Percentiles rank a stretch among this genome's conserved stretches.
Evolutionary conservation across 352 stramenopile species (phyloP).

Genomic region (Pythium guiyangense): DNA sequence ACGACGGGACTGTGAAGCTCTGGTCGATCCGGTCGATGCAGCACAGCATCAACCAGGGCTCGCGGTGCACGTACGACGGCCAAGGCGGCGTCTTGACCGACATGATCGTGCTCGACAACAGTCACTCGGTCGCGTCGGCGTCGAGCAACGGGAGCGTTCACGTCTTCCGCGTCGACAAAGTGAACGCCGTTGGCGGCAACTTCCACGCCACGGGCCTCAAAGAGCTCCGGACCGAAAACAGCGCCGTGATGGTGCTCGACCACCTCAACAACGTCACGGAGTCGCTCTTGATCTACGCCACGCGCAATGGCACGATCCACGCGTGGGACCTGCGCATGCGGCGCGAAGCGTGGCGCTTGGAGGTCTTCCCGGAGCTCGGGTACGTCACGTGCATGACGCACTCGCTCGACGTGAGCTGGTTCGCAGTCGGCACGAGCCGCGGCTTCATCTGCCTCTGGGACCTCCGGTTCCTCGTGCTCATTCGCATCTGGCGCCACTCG

Average conservation of each 20-base stretch:
- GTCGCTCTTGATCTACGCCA: constrained; percentile 93
- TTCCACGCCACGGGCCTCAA: constrained; percentile 69
- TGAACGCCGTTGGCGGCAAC: constrained; percentile 60
- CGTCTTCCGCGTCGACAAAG: constrained; percentile 95
- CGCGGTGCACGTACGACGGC: constrained; percentile 90
- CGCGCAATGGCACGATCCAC: constrained; percentile 85
- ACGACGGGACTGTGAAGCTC: constrained; percentile 95
- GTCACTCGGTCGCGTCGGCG: constrained; percentile 92
- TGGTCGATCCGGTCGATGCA: constrained; percentile 93
- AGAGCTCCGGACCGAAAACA: constrained; percentile 77
- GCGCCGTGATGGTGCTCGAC: constrained; percentile 93
- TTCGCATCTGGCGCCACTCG: constrained; percentile 96
- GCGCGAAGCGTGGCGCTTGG: constrained; percentile 90
- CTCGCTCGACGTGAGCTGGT: constrained; percentile 93
- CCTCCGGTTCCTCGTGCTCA: constrained; percentile 92
- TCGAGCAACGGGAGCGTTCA: constrained; percentile 91
- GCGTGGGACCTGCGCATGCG: constrained; percentile 92
- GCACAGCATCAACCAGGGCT: constrained; percentile 91
- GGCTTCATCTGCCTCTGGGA: constrained; percentile 97
- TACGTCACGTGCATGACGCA: constrained; percentile 95
- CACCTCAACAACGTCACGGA: constrained; percentile 95
- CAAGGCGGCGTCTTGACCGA: constrained; percentile 91
- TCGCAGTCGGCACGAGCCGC: constrained; percentile 91
- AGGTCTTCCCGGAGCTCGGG: constrained; percentile 91
- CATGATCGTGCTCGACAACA: constrained; percentile 95